Evolutionary conservation across 2,329 filamentous ascomycete species (phyloP), one percentile per base, ranked within the genome.

Genomic region (Ophiostoma australiae): DNA sequence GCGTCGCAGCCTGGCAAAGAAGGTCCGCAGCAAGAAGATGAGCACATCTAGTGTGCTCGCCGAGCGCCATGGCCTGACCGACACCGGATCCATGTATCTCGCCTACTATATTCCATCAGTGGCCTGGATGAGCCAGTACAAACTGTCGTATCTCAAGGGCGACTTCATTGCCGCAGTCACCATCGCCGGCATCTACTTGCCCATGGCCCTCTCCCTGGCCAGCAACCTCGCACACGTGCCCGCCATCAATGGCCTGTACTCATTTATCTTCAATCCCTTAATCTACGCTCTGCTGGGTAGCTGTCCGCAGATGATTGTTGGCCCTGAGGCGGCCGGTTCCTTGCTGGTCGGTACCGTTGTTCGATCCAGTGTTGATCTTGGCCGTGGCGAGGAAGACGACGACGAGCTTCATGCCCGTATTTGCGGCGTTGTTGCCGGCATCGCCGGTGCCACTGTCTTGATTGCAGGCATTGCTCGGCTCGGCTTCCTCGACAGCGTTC

Each of bases 131-230:
- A 85, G 84, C 69, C 92, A 97, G 80, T 99, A 99, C 80, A 88
- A 87, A 75, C 89, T 88, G 85, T 86, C 88, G 3, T 97, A 92
- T 80, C 80, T 98, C 67, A 88, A 90, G 75, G 95, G 95, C 67
- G 95, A 99, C 79, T 81, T 98, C 23, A 84, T 97, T 17, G 91
- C 94, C 10, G 94, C 94, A 68, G 79, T 98, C 73, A 98, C 95
- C n/a, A 90, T 99, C 82, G 92, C 94, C n/a, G 97, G 94, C 35
- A 95, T 99, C 82, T 99, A 99, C 79, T 91, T 99, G 52, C 95
- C 95, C 69, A 97, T 99, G 94, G 91, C 93, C 0, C 86, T 99
- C 17, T 98, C 95, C 0, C 90, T 96, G 74, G 93, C 95, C 70
- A 89, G 92, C 58, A 98, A 98, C 77, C 88, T 99, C 61, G 93